Percentiles rank a stretch among this genome's conserved stretches.
Evolutionary conservation across 192 early-diverging fungal genomes (phyloP).

Genomic region (Tieghemiomyces parasiticus): DNA sequence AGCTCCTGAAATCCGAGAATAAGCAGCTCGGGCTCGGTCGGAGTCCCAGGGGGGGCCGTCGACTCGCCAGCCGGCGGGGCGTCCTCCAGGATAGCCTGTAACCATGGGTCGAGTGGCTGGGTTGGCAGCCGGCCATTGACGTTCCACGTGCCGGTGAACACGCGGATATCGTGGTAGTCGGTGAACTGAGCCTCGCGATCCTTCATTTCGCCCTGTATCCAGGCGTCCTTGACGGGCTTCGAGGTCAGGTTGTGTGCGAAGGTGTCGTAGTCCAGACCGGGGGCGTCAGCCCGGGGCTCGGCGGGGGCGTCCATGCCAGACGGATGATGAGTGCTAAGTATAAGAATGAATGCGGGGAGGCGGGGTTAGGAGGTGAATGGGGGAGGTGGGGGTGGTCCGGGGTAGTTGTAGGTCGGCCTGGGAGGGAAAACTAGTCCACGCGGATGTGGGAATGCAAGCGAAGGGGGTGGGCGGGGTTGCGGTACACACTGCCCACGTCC

Average conservation of each 20-base stretch:
- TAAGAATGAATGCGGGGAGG: no score
- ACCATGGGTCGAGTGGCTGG: constrained; percentile 44
- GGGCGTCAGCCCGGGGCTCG: no score
- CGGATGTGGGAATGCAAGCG: no score
- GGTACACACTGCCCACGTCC: no score
- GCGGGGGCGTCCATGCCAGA: no score
- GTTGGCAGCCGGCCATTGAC: constrained; percentile 60
- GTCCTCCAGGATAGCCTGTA: constrained; percentile 25
- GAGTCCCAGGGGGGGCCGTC: background rate
- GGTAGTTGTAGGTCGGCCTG: no score
- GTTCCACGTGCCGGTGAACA: constrained; percentile 85
- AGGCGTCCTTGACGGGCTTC: constrained; percentile 6
- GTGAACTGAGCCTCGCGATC: constrained; percentile 17
- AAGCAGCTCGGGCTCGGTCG: constrained; percentile 19
- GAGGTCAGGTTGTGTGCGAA: background rate
- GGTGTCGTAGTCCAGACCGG: background rate
- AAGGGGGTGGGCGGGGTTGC: no score
- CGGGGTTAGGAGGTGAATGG: no score
- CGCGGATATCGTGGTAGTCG: constrained; percentile 16
- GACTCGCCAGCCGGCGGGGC: constrained; percentile 23
- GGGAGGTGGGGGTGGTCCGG: no score
- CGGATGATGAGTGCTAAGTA: no score
- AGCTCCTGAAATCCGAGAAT: constrained; percentile 78
- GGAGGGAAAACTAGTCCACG: no score
- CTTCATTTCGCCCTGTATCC: constrained; percentile 2